phyloP scores from a whole-genome alignment of 495 filamentous ascomycete species.

The Lasiosphaeriaceae sp. region DNA sequence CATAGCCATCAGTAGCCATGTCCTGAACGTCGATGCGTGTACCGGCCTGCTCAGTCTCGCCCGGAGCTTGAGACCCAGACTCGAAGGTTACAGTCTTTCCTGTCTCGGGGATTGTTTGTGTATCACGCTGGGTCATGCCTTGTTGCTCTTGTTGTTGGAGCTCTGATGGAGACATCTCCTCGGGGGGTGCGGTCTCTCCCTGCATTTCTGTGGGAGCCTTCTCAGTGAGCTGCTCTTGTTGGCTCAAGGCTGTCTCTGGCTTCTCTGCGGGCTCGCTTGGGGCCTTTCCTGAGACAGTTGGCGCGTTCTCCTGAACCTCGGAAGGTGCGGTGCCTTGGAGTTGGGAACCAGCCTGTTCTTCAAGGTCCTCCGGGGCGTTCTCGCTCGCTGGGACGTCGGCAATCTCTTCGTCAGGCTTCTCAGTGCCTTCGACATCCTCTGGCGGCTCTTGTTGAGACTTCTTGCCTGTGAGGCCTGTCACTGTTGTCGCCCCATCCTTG shows the following conservation, averaged over 20 bases:
- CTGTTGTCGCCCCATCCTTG: slow-evolving; percentile 1
- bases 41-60: not conserved
- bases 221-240: too few relatives aligned
- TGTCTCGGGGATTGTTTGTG: not conserved
- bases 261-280: not conserved
- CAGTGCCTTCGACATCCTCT: not conserved
- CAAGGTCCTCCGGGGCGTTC: not conserved
- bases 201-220: too few relatives aligned
- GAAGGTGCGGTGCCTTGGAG: not conserved
- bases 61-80: not conserved
- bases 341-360: not conserved
- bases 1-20: not conserved
- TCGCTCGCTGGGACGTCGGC: not conserved
- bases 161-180: too few relatives aligned
- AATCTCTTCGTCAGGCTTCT: not conserved
- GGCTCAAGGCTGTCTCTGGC: too few relatives aligned
- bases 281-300: not conserved
- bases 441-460: not conserved
- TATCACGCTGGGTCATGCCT: not conserved
- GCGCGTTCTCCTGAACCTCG: not conserved
- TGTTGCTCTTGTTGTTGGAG: not conserved
- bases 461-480: slow-evolving; percentile 3
- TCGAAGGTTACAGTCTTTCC: not conserved
- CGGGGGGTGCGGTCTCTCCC: too few relatives aligned
- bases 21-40: not conserved